Evolutionary conservation across 345 rosid genomes (phyloP), one percentile per base, ranked within the genome.

Genomic region (Brassica juncea): DNA sequence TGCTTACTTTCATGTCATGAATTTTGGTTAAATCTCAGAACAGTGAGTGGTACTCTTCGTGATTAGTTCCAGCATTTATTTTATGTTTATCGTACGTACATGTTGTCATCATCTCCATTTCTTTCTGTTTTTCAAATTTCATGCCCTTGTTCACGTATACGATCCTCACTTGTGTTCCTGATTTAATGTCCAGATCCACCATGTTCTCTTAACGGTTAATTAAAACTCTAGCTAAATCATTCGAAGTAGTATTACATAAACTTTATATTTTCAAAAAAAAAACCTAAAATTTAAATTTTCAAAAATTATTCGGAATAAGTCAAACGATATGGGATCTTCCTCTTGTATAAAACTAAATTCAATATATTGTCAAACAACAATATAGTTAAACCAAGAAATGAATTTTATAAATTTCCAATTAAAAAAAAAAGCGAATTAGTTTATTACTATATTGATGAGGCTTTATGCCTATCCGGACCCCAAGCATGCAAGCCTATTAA

Each of bases 1-100:
- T 60, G 65, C 15, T 60, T 62, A 68, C 71, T 65, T 74, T 74
- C 70, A 47, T 31, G n/a, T 74, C 71, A 74, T 74, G 34, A 4
- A 27, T 16, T 1, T 75, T 75, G 47, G 71, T 65, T 74, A 64
- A 74, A 55, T 66, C 71, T 35, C 10, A 32, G 71, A 74, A 65
- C 71, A 66, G 78, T 74, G 71, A 74, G 35, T 64, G 30, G 11
- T 64, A 21, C 30, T 59, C 42, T 55, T 66, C 19, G 9, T 55
- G 42, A 65, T 65, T 7, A 34, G 57, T n/a, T 61, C 4, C 15
- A 39, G 19, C 59, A 60, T 60, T 60, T 60, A 42, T 25, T 39
- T 70, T 71, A 14, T 21, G n/a, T 10, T 70, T 54, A 25, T 30
- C 5, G 1, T 15, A 15, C 27, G 9, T n/a, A 16, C 66, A 62